Evolutionary conservation across 2,329 filamentous ascomycete species (phyloP), one percentile per base, ranked within the genome.

Genomic region (Hypomyces rosellus): DNA sequence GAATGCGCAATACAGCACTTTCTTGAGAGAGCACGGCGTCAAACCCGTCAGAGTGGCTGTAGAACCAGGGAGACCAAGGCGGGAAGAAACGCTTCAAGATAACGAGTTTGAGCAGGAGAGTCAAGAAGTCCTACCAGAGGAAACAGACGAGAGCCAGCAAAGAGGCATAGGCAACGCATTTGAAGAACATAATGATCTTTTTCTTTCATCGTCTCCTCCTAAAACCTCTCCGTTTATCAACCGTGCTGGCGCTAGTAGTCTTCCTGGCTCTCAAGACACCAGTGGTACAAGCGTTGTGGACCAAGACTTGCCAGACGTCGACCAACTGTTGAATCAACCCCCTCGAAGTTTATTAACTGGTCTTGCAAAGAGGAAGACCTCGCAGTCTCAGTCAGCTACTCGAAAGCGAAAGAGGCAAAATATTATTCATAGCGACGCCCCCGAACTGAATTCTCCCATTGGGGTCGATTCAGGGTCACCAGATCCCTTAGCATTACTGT

Each of bases 21-120:
- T 72, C 16, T 73, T 81, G 57, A 78, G 75, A 57, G 72, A 73
- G 3, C 78, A 78, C 50, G 80, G 80, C 20, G 63, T 82, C 25
- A 74, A 72, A 47, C 80, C 80, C 0, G 59, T 82, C 34, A 71
- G 71, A 48, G 65, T 79, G 38, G 61, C 69, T 11, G 61, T 61
- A 53, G 51, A 65, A 51, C 45, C 59, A 49, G 54, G 63, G 40
- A 60, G 61, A 25, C 50, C 46, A 39, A 52, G 54, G 15, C 58
- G 64, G 34, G 71, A 75, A 51, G 74, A 77, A 37, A 70, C 74
- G 48, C 73, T 71, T 0, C 73, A 75, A 54, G 77, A 80, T 48
- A 67, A 70, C 46, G 75, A 79, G 5, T 80, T 78, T 45, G 67
- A 75, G 47, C 72, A 78, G 3, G 73, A 75, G 25, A 80, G 74